Base-by-base conservation (phyloP, 2,329 filamentous ascomycete species). In the Akanthomyces muscarius region DNA sequence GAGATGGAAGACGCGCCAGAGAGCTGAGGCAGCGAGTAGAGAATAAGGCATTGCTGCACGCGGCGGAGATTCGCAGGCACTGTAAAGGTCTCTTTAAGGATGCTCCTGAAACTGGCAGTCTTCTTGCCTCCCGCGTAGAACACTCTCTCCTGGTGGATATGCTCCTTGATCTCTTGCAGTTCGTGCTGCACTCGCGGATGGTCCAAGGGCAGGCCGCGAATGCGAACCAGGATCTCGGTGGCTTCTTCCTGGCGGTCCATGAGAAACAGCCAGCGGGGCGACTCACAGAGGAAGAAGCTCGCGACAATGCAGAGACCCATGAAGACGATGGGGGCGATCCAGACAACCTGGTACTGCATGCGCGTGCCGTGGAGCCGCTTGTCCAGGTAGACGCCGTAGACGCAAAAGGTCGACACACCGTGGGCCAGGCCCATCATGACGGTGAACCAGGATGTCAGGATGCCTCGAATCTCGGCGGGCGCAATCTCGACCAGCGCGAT, bases 1-100 rank as follows among this genome's bases (percentile, higher is more conserved):
- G 78, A 78, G 53, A 82, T 75, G 1, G 74, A 72, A 67, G 78
- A 78, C 21, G 77, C 78, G 5, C 79, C 77, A 0, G 77, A 78
- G 52, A 80, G 72, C 66, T 82, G 76, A 0, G 78, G 70, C 13
- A 80, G 70, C 0, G 72, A 70, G 25, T 76, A 79, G 0, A 73
- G 73, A 23, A 77, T 64, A 5, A 78, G 67, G 10, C 70, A 67
- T 41, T 78, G 76, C 62, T 77, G 75, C 16, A 77, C 69, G 3
- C 77, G 74, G 21, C 76, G 74, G 4, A 78, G 71, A 58, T 80
- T 80, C 16, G 74, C 67, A 0, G 71, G 65, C 0, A 75, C 72
- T 1, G 71, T 62, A 21, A 79, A 77, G 0, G 72, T 75, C 60
- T 80, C 77, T n/a, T 71, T 72, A 3, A 74, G 52, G 3, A 74